Conservation (phyloP, 148 eudicot genomes). For the Camellia japonica region DNA sequence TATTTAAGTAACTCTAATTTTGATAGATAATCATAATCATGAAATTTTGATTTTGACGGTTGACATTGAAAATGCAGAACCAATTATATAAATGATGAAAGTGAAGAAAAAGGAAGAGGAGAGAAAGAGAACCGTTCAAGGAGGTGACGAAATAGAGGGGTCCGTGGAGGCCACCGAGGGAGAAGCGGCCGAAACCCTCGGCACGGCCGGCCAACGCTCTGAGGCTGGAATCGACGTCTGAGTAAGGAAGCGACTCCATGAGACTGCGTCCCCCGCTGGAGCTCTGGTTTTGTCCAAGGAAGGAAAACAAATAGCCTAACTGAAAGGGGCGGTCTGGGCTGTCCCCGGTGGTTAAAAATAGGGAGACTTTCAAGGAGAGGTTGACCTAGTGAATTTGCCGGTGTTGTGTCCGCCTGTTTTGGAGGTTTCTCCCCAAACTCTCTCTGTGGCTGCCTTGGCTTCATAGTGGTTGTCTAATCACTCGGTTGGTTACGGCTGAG, state of each 20-base stretch:
- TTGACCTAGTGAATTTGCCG: no score
- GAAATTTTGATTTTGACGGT: not conserved
- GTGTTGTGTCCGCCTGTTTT: no score
- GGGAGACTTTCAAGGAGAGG: no score
- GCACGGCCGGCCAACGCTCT: slow-evolving; percentile 65
- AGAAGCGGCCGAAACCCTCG: slow-evolving; percentile 69
- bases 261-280: not conserved
- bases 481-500: no score
- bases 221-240: slow-evolving; percentile 52
- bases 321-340: no score
- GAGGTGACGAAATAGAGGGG: slow-evolving; percentile 54
- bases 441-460: no score
- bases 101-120: not conserved
- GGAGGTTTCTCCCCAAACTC: no score
- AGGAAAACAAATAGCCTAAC: no score
- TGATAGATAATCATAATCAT: no score
- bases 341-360: no score
- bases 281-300: not conserved
- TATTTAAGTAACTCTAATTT: no score
- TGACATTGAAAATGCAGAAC: not conserved
- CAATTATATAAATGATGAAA: not conserved
- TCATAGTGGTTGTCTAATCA: no score
- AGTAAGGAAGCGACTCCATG: slow-evolving; percentile 48
- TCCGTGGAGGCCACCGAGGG: slow-evolving; percentile 72
- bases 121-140: slow-evolving; percentile 44